These are phyloP conservation scores for Alternaria novae-zelandiae DNA, from an alignment of 2,329 filamentous ascomycete species.

Conservation along the genomic window DNA sequence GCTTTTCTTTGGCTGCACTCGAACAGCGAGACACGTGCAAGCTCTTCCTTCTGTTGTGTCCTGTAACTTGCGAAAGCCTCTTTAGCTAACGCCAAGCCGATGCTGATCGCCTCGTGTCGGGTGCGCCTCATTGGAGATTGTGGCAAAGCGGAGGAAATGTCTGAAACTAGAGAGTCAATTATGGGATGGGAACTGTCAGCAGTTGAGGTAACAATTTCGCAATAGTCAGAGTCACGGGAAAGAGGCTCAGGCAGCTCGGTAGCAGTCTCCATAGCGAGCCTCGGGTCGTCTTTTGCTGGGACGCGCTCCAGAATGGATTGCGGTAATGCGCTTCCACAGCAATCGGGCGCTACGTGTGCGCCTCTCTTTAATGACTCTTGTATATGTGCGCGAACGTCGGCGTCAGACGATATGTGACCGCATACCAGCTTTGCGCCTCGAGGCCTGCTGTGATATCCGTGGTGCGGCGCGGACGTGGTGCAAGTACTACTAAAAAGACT, in stretches of 20 bases:
- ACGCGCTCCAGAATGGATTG: slow-evolving; percentile 48
- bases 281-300: slow-evolving; percentile 48
- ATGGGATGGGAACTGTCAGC: slow-evolving; percentile 22
- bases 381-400: slow-evolving; percentile 40
- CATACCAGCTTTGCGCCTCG: slow-evolving; percentile 36
- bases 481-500: slow-evolving; percentile 29
- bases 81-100: slow-evolving; percentile 30
- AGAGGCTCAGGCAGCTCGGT: slow-evolving; percentile 1
- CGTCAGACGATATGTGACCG: slow-evolving; percentile 39
- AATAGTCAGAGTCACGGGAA: slow-evolving; percentile 34
- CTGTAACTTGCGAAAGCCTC: slow-evolving; percentile 37
- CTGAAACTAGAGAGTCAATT: slow-evolving; percentile 8
- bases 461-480: slow-evolving; percentile 33
- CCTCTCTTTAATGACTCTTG: slow-evolving; percentile 44
- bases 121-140: slow-evolving; percentile 11
- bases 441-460: slow-evolving; percentile 31
- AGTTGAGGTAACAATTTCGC: slow-evolving; percentile 33
- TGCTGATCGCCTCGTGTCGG: slow-evolving; percentile 24
- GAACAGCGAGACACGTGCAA: slow-evolving; percentile 38
- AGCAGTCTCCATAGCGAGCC: slow-evolving; percentile 25
- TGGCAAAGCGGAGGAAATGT: slow-evolving; percentile 11
- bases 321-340: slow-evolving; percentile 51
- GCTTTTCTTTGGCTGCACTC: slow-evolving; percentile 43
- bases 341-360: slow-evolving; percentile 44
- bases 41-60: slow-evolving; percentile 38